Evolutionary conservation across 345 rosid genomes (phyloP), one percentile per base, ranked within the genome.

Genomic region (Bruguiera gymnorhiza): DNA sequence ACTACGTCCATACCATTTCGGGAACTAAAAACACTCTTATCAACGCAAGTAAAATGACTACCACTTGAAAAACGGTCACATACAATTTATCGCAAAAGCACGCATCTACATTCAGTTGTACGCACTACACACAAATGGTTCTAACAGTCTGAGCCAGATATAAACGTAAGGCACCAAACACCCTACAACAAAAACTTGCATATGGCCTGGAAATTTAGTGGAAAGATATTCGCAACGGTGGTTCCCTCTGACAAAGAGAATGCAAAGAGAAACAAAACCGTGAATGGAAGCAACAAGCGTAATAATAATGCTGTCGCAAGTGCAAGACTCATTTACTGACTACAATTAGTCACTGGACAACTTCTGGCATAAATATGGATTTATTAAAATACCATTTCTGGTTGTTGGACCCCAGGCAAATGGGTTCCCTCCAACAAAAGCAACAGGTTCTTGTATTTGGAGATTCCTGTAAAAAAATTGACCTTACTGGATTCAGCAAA

Each of bases 341-440:
- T 65, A 66, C 26, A 37, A 27, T 37, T 69, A 55, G 23, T 24
- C 56, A 27, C 66, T 26, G 62, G 27, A 46, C 36, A 54, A 60
- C 50, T 68, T 67, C 58, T 60, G 55, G 27, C 60, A 52, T 16
- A 36, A 36, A 36, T 30, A 36, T 53, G 1, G 8, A 8, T 36
- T 36, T 36, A 10, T 36, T 36, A 36, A 23, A 23, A 23, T 39
- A 24, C 63, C 20, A 36, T 8, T 68, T 70, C 43, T 37, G 48
- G 52, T 5, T 3, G 46, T 5, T 48, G 60, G 66, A 62, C 34
- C 11, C 83, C 83, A 94, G 2, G 95, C 92, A 76, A 95, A 95
- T 53, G 97, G 97, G 78, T 95, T 95, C 69, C 97, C 93, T 69
- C 97, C 91, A 0, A 85, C 36, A 8, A 87, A 87, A 70, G 99